A percentile compares a stretch with the other conserved stretches of the same genome.
phyloP scores from a whole-genome alignment of 116 monocot species.

The Zostera marina region DNA sequence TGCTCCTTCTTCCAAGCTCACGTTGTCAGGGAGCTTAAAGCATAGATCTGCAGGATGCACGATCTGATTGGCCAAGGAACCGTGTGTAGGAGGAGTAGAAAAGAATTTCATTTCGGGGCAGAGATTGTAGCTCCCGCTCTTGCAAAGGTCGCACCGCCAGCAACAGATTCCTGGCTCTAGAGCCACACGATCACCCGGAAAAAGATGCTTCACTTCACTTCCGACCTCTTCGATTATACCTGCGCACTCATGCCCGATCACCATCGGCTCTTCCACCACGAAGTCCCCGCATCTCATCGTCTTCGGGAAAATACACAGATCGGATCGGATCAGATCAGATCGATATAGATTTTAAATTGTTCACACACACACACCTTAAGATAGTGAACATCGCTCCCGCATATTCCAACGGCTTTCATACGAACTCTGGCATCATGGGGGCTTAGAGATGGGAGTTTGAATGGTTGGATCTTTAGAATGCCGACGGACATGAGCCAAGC shows the following conservation, averaged over 20 bases:
- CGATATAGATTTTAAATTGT: too few species aligned
- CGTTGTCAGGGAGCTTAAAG: conserved; percentile 65
- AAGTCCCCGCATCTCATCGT: conserved; percentile 62
- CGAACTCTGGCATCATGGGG: conserved; percentile 65
- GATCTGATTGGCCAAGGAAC: conserved; percentile 78
- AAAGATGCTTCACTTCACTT: conserved; percentile 48
- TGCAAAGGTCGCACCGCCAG: conserved; percentile 67
- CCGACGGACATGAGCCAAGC: conserved; percentile 64
- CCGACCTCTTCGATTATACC: conserved; percentile 90
- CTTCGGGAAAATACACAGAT: conserved; percentile 9
- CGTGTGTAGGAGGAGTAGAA: conserved; percentile 84
- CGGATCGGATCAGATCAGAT: too few species aligned
- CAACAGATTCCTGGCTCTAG: conserved; percentile 90
- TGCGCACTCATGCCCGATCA: conserved; percentile 93
- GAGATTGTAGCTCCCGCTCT: conserved; percentile 85
- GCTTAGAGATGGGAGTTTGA: conserved; percentile 65
- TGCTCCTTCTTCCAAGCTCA: conserved; percentile 84
- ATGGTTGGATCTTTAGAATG: conserved; percentile 78
- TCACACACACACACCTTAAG: conserved; percentile 43
- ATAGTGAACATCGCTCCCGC: conserved; percentile 93
- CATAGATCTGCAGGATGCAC: conserved; percentile 66
- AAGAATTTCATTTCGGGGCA: conserved; percentile 97
- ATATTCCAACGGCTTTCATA: conserved; percentile 96
- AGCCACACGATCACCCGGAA: conserved; percentile 65
- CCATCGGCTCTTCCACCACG: conserved; percentile 92